Conservation (phyloP, 2,329 filamentous ascomycete genomes). For the Diaporthe citriasiana region DNA sequence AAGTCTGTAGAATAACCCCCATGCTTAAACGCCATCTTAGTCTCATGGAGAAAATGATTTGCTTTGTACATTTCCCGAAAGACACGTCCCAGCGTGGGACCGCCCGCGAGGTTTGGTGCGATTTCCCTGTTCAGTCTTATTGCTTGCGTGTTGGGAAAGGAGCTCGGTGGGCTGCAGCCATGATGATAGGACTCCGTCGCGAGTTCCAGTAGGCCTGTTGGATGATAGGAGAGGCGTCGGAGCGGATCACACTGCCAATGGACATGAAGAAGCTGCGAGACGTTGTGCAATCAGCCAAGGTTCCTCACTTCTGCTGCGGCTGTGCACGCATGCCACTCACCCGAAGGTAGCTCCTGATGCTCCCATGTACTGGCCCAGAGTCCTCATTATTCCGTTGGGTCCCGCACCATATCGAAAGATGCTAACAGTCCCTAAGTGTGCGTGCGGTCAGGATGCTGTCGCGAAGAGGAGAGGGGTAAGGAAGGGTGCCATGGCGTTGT, state of each 20-base stretch:
- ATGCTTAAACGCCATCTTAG: constrained; percentile 16
- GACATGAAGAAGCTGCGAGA: constrained; percentile 91
- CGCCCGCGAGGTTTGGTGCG: background rate
- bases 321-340: constrained; percentile 67
- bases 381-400: constrained; percentile 92
- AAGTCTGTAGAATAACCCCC: background rate
- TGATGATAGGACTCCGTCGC: constrained; percentile 80
- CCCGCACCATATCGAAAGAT: constrained; percentile 97
- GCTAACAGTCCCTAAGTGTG: constrained; percentile 82
- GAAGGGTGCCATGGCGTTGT: constrained; percentile 48
- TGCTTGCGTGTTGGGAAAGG: constrained; percentile 45
- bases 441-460: constrained; percentile 6
- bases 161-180: constrained; percentile 58
- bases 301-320: background rate
- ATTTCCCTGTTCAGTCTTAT: background rate
- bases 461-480: constrained; percentile 28
- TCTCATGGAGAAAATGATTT: constrained; percentile 5
- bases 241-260: constrained; percentile 95
- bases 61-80: constrained; percentile 22
- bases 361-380: constrained; percentile 95
- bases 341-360: constrained; percentile 96
- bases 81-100: background rate
- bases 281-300: constrained; percentile 36
- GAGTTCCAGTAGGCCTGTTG: constrained; percentile 83
- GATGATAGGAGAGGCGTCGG: constrained; percentile 84